Evolutionary conservation across 257 asterid species (phyloP), one percentile per base, ranked within the genome.

Genomic region (Solanum okadae): DNA sequence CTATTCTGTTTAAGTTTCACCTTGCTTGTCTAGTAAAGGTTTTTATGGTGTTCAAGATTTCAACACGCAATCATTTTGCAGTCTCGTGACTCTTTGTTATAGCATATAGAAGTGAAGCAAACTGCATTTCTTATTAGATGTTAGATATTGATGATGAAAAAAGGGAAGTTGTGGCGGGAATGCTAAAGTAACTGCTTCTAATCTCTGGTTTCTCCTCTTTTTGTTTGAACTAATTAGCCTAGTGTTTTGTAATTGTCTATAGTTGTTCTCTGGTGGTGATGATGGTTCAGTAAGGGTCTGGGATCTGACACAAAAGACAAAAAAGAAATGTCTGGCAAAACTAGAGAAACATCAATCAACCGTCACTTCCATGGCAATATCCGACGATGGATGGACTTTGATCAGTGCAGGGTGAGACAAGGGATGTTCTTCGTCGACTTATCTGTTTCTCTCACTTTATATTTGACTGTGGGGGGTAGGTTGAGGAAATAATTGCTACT

Each of bases 321-420:
- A 38, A 38, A 8, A 38, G 1, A 35, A 35, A 35, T 35, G 8
- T 35, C 38, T 35, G 38, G 38, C 38, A 5, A 35, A 35, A 35
- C 38, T 35, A 35, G 38, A 35, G 38, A 35, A 35, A 35, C 38
- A 35, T 35, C 38, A 35, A 35, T 35, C 38, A 35, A 35, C 0
- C 38, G 6, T 97, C 88, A 96, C 99, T 91, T 96, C 99, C 46
- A 87, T 97, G 90, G 96, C 96, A 49, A 86, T 97, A 89, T 95
- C 99, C 84, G 94, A 93, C 89, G 99, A 97, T 84, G 99, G 99
- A 83, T 90, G 95, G 98, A 93, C 98, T 81, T 91, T 97, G 95
- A 88, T 97, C 85, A 92, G 95, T 76, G 97, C 98, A 16, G 99
- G 99, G 90, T 91, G 99, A 93, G 99, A 97, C 86, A 96, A 97